These are phyloP conservation scores for Thecaphora frezii DNA, from an alignment of 1,284 basidiomycete genomes.

Conservation along the genomic window DNA sequence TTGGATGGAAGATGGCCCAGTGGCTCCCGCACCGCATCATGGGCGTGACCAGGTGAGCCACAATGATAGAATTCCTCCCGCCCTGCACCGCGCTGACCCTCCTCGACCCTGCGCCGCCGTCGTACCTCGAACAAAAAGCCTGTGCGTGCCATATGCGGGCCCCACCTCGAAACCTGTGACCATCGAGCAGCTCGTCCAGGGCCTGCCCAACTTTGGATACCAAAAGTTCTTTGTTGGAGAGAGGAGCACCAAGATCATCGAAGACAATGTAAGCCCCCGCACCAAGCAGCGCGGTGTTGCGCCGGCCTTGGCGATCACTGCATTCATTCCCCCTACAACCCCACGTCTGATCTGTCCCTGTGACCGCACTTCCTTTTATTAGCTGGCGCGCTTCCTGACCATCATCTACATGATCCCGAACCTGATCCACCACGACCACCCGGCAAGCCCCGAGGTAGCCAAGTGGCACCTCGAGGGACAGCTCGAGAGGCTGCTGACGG, in stretches of 20 bases:
- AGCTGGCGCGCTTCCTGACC: conserved; percentile 39
- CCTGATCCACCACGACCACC: conserved; percentile 27
- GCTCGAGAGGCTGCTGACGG: conserved; percentile 38
- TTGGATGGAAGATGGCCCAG: conserved; percentile 42
- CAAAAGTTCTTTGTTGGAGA: conserved; percentile 45
- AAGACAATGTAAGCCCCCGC: conserved; percentile 21
- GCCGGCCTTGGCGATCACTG: too few relatives aligned
- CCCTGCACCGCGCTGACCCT: too few relatives aligned
- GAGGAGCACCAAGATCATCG: conserved; percentile 41
- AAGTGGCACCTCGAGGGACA: conserved; percentile 36
- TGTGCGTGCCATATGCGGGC: conserved; percentile 37
- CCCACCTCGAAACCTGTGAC: conserved; percentile 28
- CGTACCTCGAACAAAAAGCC: conserved; percentile 11
- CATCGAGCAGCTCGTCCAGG: conserved; percentile 25
- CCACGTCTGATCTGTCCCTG: not conserved
- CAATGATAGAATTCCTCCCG: too few relatives aligned
- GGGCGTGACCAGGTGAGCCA: conserved; percentile 31
- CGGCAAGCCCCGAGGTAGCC: conserved; percentile 23
- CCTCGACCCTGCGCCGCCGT: not conserved
- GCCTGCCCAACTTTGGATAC: conserved; percentile 43
- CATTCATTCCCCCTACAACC: too few relatives aligned
- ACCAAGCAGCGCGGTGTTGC: too few relatives aligned
- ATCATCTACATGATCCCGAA: conserved; percentile 40
- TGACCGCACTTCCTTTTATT: not conserved
- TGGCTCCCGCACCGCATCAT: conserved; percentile 37